Evolutionary conservation across 352 stramenopile species (phyloP).

Genomic region (Pythium rishiriense): DNA sequence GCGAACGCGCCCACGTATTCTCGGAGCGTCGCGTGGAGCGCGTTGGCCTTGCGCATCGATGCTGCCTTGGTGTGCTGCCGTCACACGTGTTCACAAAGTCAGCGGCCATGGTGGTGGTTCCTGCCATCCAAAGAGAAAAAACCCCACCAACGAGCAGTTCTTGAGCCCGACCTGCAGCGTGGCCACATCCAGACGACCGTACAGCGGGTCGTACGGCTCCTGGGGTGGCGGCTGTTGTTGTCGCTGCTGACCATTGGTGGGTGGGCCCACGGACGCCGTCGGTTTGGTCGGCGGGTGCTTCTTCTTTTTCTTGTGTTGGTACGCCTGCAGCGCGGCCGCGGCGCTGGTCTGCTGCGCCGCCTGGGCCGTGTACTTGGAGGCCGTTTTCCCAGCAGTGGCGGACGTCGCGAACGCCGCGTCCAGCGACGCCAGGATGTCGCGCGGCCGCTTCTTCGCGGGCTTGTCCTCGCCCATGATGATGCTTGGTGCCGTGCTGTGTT

Average conservation of each 20-base stretch:
- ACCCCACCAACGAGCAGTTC: conserved; percentile 60
- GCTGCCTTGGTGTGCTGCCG: conserved; percentile 6
- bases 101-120: neutral
- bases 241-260: neutral
- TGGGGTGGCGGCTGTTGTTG: conserved; percentile 2
- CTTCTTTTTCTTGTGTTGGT: conserved; percentile 58
- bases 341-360: conserved; percentile 40
- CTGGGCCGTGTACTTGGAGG: conserved; percentile 73
- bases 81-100: neutral
- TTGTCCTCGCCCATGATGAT: conserved; percentile 28
- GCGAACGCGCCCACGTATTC: conserved; percentile 40
- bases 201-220: conserved; percentile 42
- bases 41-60: conserved; percentile 25
- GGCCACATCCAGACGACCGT: conserved; percentile 51
- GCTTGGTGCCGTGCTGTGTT: conserved; percentile 1
- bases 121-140: neutral
- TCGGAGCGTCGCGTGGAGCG: conserved; percentile 29
- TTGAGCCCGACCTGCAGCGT: conserved; percentile 60
- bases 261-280: too few species aligned
- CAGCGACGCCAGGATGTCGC: conserved; percentile 75
- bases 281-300: conserved; percentile 16
- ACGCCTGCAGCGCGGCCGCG: conserved; percentile 60
- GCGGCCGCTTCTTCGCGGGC: conserved; percentile 59
- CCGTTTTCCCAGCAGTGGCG: conserved; percentile 26
- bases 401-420: conserved; percentile 63